These are phyloP conservation scores for Cryptosporidium andersoni DNA, from an alignment of 169 alveolate species.

Conservation along the genomic window DNA sequence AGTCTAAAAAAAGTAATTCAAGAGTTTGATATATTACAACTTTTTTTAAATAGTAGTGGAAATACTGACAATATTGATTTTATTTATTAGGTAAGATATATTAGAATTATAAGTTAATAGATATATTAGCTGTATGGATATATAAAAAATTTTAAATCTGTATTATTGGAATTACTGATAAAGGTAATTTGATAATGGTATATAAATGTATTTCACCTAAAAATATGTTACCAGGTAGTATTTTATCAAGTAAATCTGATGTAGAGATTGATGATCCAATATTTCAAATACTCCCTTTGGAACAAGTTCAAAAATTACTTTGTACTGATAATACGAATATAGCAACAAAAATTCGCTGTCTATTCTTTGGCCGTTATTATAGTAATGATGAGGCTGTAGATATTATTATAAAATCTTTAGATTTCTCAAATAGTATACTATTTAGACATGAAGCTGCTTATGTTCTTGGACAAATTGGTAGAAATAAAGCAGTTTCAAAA, in stretches of 20 bases:
- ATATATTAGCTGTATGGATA: too few species aligned
- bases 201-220: constrained; percentile 21
- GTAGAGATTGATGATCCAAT: constrained; percentile 19
- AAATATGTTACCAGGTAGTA: constrained; percentile 52
- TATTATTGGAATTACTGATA: neutral
- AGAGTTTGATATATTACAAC: too few species aligned
- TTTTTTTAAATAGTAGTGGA: neutral
- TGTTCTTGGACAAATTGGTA: constrained; percentile 88
- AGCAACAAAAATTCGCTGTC: constrained; percentile 54
- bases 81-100: neutral
- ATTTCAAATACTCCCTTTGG: constrained; percentile 29
- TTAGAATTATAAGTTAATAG: too few species aligned
- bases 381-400: constrained; percentile 59
- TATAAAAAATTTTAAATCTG: neutral
- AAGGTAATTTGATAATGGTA: neutral
- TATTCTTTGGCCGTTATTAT: constrained; percentile 59
- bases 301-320: constrained; percentile 10
- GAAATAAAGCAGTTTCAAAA: constrained; percentile 75
- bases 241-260: constrained; percentile 5
- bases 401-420: constrained; percentile 16
- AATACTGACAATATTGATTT: neutral
- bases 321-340: constrained; percentile 23
- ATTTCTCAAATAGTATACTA: constrained; percentile 66
- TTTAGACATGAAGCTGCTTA: constrained; percentile 90
- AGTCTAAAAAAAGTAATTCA: too few species aligned